Conservation (phyloP, 192 early-diverging fungal genomes). For the Linnemannia exigua region DNA sequence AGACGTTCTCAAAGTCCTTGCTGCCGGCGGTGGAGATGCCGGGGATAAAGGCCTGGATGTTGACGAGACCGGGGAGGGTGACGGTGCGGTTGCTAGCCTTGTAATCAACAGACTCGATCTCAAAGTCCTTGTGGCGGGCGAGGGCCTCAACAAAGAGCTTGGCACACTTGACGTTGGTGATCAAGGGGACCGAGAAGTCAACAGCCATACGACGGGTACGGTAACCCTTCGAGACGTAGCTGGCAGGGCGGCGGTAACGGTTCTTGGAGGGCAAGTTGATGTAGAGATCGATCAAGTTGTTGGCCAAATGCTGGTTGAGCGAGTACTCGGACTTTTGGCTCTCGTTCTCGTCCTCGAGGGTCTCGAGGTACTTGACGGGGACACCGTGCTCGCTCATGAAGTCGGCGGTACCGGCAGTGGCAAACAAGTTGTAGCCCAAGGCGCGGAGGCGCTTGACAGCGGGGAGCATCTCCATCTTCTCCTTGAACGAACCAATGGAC, state of each 20-base stretch:
- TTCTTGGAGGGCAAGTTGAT: constrained; percentile 99
- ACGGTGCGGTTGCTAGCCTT: constrained; percentile 90
- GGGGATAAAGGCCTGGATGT: constrained; percentile 80
- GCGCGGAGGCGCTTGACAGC: constrained; percentile 87
- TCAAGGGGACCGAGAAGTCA: constrained; percentile 95
- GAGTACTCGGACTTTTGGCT: constrained; percentile 89
- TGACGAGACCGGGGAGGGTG: constrained; percentile 89
- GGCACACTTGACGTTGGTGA: constrained; percentile 99
- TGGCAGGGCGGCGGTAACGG: constrained; percentile 94
- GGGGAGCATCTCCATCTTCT: constrained; percentile 96
- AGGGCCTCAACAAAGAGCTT: constrained; percentile 98
- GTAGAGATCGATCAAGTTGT: constrained; percentile 98
- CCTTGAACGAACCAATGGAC: constrained; percentile 99
- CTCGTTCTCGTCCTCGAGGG: constrained; percentile 71
- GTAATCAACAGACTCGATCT: constrained; percentile 90
- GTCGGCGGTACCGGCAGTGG: constrained; percentile 96
- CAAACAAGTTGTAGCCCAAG: constrained; percentile 94
- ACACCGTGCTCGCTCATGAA: constrained; percentile 96
- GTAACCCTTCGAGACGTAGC: constrained; percentile 96
- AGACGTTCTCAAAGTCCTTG: constrained; percentile 72
- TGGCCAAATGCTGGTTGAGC: constrained; percentile 94
- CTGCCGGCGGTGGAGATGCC: constrained; percentile 57
- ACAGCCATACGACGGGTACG: constrained; percentile 97
- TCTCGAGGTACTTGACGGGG: constrained; percentile 92
- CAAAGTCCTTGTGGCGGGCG: constrained; percentile 76